Conservation (phyloP, 345 rosid genomes). For the Acer saccharum region DNA sequence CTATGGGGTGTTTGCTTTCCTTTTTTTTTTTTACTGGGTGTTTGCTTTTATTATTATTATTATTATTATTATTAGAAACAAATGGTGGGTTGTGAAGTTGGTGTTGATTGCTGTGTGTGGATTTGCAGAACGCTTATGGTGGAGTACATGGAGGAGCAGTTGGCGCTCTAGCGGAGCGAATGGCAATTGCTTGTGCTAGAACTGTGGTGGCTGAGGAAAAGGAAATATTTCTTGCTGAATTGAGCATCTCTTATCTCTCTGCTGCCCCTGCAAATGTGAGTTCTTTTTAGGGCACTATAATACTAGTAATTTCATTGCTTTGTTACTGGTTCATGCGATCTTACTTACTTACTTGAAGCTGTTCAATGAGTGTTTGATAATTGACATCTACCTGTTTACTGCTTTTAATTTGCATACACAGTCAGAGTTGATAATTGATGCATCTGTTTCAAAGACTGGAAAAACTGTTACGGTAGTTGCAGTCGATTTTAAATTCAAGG, state of each 20-base stretch:
- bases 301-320: too few species aligned
- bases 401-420: constrained; percentile 8
- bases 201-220: constrained; percentile 60
- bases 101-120: background rate
- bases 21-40: too few species aligned
- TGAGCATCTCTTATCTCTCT: constrained; percentile 67
- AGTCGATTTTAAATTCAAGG: constrained; percentile 56
- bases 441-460: constrained; percentile 62
- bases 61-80: too few species aligned
- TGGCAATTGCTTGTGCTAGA: constrained; percentile 65
- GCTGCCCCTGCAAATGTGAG: constrained; percentile 45
- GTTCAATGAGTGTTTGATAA: too few species aligned
- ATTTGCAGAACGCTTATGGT: constrained; percentile 48
- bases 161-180: constrained; percentile 67
- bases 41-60: too few species aligned
- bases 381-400: too few species aligned
- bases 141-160: constrained; percentile 75
- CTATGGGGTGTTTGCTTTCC: too few species aligned
- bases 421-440: constrained; percentile 67
- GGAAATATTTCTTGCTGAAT: constrained; percentile 64
- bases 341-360: too few species aligned
- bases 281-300: background rate
- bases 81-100: too few species aligned
- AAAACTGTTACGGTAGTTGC: constrained; percentile 63
- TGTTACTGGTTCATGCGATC: too few species aligned